A percentile compares a stretch with the other conserved stretches of the same genome.
phyloP scores from a whole-genome alignment of 1,284 basidiomycete genomes.

The Wallemia hederae region DNA sequence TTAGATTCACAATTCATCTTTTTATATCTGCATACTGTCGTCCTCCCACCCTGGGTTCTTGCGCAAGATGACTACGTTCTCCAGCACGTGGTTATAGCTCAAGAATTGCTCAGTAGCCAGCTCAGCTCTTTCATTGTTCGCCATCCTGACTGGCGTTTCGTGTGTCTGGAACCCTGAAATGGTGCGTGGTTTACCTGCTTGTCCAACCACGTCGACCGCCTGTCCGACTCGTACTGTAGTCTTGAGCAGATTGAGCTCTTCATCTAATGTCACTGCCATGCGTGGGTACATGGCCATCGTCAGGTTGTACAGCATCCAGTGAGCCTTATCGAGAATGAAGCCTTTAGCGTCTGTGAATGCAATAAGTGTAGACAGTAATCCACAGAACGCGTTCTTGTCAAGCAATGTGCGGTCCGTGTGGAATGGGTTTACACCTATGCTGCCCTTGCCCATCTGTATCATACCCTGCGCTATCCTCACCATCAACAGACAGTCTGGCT shows the following conservation, averaged over 20 bases:
- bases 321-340: conserved; percentile 74
- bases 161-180: conserved; percentile 93
- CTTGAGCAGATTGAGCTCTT: conserved; percentile 51
- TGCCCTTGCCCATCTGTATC: conserved; percentile 98
- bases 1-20: background rate
- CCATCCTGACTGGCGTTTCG: conserved; percentile 75
- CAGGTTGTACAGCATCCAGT: conserved; percentile 97
- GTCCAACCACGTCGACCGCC: conserved; percentile 67
- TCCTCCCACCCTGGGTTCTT: conserved; percentile 37
- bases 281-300: conserved; percentile 89
- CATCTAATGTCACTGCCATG: conserved; percentile 89
- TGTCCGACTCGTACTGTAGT: conserved; percentile 81
- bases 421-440: conserved; percentile 92
- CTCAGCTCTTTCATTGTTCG: conserved; percentile 77
- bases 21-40: conserved; percentile 7
- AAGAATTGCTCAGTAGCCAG: conserved; percentile 91
- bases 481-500: conserved; percentile 87
- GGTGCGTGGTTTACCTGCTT: conserved; percentile 67
- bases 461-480: conserved; percentile 87
- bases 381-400: conserved; percentile 68
- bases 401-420: conserved; percentile 76
- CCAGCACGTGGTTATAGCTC: conserved; percentile 58
- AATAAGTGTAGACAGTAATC: conserved; percentile 55
- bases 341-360: conserved; percentile 80
- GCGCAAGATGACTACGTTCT: conserved; percentile 62